Conservation (phyloP, 2,329 filamentous ascomycete species). For the Beauveria scarabaeidicola region DNA sequence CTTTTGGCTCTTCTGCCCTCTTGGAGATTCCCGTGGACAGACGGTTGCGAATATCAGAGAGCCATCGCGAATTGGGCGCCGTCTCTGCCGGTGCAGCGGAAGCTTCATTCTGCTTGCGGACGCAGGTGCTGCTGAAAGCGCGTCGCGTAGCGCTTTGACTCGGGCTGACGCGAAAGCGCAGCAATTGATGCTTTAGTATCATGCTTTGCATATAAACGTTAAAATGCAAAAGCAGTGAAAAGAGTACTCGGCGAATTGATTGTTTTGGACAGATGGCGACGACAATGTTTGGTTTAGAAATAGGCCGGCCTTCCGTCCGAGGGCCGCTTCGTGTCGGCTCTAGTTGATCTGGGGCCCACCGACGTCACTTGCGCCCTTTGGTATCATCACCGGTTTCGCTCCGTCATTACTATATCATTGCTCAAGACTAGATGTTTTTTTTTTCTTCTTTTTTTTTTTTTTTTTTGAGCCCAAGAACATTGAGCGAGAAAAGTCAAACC, state of each 20-base stretch:
- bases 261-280: neutral
- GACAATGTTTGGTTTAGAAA: neutral
- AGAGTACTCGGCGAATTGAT: neutral
- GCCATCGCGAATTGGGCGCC: slow-evolving; percentile 19
- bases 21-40: slow-evolving; percentile 13
- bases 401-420: neutral
- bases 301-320: slow-evolving; percentile 2
- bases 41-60: slow-evolving; percentile 19
- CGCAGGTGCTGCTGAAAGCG: neutral
- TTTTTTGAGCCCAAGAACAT: neutral
- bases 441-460: neutral
- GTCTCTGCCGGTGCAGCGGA: neutral
- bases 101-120: neutral
- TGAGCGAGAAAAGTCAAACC: neutral
- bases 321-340: slow-evolving; percentile 4
- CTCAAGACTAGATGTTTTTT: no score
- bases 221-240: neutral
- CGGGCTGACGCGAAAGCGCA: neutral
- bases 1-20: neutral
- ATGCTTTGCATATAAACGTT: neutral
- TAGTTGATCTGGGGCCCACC: neutral
- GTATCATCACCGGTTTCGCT: neutral
- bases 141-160: neutral
- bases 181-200: neutral
- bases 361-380: slow-evolving; percentile 6